phyloP scores from a whole-genome alignment of 768 basidiomycete species.

The Sarcodon aspratus region DNA sequence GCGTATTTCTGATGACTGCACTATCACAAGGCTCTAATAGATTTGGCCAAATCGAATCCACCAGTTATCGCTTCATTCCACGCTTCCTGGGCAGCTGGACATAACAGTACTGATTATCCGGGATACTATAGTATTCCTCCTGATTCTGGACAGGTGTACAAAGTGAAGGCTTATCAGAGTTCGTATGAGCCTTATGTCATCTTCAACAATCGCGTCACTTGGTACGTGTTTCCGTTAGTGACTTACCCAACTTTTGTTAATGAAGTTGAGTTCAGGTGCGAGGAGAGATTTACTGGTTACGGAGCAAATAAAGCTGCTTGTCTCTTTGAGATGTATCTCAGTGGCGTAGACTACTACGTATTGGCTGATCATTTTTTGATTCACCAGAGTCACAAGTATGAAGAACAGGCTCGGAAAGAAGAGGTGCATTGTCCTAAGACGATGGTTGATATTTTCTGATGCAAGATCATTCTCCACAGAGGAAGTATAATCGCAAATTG shows the following conservation, averaged over 20 bases:
- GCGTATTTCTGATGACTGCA: not conserved
- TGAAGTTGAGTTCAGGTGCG: slow-evolving; percentile 47
- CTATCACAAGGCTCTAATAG: slow-evolving; percentile 19
- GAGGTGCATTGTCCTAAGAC: slow-evolving; percentile 34
- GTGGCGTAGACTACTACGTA: slow-evolving; percentile 76
- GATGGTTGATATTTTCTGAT: not conserved
- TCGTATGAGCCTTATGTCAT: slow-evolving; percentile 87
- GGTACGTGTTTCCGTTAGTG: slow-evolving; percentile 28
- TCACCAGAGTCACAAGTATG: slow-evolving; percentile 78
- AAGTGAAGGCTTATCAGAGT: slow-evolving; percentile 65
- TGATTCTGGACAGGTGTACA: slow-evolving; percentile 57
- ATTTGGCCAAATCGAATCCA: slow-evolving; percentile 46
- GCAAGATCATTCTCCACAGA: slow-evolving; percentile 23
- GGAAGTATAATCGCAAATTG: slow-evolving; percentile 65
- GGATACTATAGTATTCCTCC: slow-evolving; percentile 43
- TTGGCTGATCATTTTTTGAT: slow-evolving; percentile 82
- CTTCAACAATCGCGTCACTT: slow-evolving; percentile 63
- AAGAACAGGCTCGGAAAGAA: slow-evolving; percentile 57
- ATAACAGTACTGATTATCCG: slow-evolving; percentile 71
- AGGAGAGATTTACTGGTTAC: slow-evolving; percentile 85
- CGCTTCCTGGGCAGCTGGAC: slow-evolving; percentile 64
- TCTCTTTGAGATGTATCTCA: slow-evolving; percentile 82
- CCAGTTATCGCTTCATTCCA: slow-evolving; percentile 64
- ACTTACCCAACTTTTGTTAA: not conserved
- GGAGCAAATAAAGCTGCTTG: slow-evolving; percentile 92